phyloP scores from a whole-genome alignment of 208 protist genomes.

The Trypanosomatidae sp. region DNA sequence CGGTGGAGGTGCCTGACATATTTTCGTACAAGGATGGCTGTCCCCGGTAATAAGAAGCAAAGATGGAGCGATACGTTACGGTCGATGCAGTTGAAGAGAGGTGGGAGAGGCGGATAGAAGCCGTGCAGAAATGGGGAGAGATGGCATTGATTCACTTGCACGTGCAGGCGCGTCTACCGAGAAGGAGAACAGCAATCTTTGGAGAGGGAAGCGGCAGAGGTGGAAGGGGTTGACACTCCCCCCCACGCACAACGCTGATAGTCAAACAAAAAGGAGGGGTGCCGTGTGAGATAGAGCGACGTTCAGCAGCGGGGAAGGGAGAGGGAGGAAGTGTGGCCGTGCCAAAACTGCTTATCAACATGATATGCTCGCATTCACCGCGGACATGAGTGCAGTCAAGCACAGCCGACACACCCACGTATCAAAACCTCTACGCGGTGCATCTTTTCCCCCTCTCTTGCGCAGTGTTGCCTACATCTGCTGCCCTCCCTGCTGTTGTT shows the following conservation, averaged over 20 bases:
- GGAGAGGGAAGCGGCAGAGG: neutral
- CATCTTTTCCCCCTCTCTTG: neutral
- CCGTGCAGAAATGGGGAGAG: neutral
- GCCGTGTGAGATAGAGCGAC: neutral
- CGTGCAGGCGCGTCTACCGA: neutral
- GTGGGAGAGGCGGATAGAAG: neutral
- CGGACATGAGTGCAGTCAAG: neutral
- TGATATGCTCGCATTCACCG: neutral
- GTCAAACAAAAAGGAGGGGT: neutral
- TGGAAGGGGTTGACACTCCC: neutral
- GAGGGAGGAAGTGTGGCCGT: neutral
- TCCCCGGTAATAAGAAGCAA: neutral
- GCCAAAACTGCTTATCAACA: neutral
- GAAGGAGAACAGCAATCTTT: neutral
- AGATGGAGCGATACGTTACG: neutral
- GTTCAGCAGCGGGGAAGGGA: neutral
- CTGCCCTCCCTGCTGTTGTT: neutral
- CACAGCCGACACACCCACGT: neutral
- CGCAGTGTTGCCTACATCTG: neutral
- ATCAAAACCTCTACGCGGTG: neutral
- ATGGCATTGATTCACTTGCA: neutral
- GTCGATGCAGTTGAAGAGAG: neutral
- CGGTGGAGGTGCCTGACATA: neutral
- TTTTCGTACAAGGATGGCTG: neutral
- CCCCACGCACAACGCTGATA: neutral